Percentiles rank a stretch among this genome's conserved stretches.
phyloP scores from a whole-genome alignment of 305 asterid genomes.

The Fraxinus latifolia region DNA sequence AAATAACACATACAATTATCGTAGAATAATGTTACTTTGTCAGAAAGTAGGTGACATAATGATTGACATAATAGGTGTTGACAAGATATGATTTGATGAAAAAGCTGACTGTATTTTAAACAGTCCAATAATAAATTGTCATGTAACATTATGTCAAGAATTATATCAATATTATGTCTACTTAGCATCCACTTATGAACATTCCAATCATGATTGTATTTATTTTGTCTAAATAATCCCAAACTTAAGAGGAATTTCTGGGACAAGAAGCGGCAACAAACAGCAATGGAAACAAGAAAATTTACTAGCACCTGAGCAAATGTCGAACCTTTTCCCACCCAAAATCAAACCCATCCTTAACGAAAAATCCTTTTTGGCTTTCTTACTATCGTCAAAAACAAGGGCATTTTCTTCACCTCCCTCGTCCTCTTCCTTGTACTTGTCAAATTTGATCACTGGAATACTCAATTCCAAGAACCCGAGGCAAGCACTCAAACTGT shows the following conservation, averaged over 20 bases:
- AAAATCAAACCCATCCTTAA: slow-evolving; percentile 29
- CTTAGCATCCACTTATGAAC: background rate
- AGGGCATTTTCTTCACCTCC: slow-evolving; percentile 25
- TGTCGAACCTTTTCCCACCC: slow-evolving; percentile 46
- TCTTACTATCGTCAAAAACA: slow-evolving; percentile 25
- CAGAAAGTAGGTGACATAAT: background rate
- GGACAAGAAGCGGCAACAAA: background rate
- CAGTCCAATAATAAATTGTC: background rate
- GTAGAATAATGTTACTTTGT: background rate
- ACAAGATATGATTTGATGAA: background rate
- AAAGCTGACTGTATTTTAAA: no score
- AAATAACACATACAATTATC: background rate
- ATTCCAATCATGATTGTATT: background rate
- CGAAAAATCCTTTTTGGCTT: slow-evolving; percentile 19
- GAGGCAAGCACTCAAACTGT: slow-evolving; percentile 47
- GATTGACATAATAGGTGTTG: background rate
- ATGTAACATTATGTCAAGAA: background rate
- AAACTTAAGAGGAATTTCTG: background rate
- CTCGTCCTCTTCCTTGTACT: slow-evolving; percentile 35
- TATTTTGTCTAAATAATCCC: background rate
- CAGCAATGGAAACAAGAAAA: background rate
- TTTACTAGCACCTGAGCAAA: slow-evolving; percentile 29
- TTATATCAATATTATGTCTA: background rate
- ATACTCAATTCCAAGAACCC: slow-evolving; percentile 57
- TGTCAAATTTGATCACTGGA: slow-evolving; percentile 39